Evolutionary conservation across 345 rosid species (phyloP), one percentile per base, ranked within the genome.

Genomic region (Clarkia xantiana): DNA sequence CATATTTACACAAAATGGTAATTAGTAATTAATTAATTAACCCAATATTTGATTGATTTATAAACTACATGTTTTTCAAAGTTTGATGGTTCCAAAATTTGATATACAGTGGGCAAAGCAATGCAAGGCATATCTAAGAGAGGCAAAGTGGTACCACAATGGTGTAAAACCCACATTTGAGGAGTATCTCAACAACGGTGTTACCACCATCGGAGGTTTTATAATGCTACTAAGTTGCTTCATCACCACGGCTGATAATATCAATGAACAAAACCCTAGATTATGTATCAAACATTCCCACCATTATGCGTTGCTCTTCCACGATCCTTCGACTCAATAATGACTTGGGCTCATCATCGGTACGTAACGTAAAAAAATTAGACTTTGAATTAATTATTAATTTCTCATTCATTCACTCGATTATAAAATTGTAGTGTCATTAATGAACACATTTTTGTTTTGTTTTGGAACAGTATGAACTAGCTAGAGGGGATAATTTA

Each of bases 81-180:
- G n/a, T n/a, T 29, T 29, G 7, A 29, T 29, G 36, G 36, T 5
- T n/a, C n/a, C n/a, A n/a, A n/a, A n/a, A n/a, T n/a, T 29, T 29
- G 6, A 3, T 29, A 29, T 3, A 29, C 39, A 55, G 61, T 56
- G 56, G 61, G 48, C 47, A 25, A 18, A 43, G 23, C 18, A 56
- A 4, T 62, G 61, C 20, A 62, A 56, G 39, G 54, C 62, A 17
- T 57, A 46, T 23, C 50, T 52, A 3, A 25, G 10, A 10, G 67
- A 63, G 38, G 59, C 59, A 17, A 61, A 49, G 43, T 63, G 62
- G 67, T 54, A 51, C 44, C 41, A 63, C 52, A 29, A 17, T 1
- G 67, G 47, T 3, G n/a, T 44, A 14, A 56, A 45, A 9, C 67
- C 67, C 12, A 57, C 58, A 15, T 15, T 63, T 40, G 19, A 51